phyloP scores from a whole-genome alignment of 768 basidiomycete genomes.

The Psilocybe subaeruginosa region DNA sequence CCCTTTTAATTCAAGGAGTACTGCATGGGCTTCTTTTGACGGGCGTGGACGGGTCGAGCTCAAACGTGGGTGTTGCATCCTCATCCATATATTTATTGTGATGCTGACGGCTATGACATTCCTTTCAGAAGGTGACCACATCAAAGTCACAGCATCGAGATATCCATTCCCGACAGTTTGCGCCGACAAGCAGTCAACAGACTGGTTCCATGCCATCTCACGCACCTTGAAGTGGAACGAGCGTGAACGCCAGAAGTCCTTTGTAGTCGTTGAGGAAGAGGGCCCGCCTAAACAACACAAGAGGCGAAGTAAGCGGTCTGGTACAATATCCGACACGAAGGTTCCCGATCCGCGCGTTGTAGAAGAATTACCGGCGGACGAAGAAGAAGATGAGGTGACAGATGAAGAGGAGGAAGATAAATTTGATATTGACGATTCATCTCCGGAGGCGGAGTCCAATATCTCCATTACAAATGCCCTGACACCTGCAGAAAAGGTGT shows the following conservation, averaged over 20 bases:
- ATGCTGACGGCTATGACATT: constrained; percentile 13
- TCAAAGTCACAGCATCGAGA: constrained; percentile 95
- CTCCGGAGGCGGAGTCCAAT: constrained; percentile 49
- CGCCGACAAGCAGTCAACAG: constrained; percentile 95
- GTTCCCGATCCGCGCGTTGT: constrained; percentile 10
- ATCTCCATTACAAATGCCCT: constrained; percentile 10
- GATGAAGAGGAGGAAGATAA: constrained; percentile 69
- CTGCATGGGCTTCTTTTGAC: constrained; percentile 99
- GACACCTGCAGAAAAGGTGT: neutral
- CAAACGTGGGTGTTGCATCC: constrained; percentile 64
- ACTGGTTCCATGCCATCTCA: constrained; percentile 98
- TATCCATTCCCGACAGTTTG: constrained; percentile 99
- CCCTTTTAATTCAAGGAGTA: constrained; percentile 98
- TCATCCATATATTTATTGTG: neutral
- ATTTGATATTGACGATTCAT: constrained; percentile 94
- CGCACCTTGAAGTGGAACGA: constrained; percentile 99
- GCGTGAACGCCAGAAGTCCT: constrained; percentile 96
- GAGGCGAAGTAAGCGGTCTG: constrained; percentile 27
- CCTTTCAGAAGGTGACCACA: constrained; percentile 92
- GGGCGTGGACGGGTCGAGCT: constrained; percentile 96
- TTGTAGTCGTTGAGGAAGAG: constrained; percentile 95
- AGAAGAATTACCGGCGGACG: constrained; percentile 41
- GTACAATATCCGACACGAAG: constrained; percentile 16
- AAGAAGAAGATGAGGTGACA: constrained; percentile 52
- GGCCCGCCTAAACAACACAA: constrained; percentile 43